Evolutionary conservation across 148 eudicot species (phyloP).

Genomic region (Gaultheria prostrata): DNA sequence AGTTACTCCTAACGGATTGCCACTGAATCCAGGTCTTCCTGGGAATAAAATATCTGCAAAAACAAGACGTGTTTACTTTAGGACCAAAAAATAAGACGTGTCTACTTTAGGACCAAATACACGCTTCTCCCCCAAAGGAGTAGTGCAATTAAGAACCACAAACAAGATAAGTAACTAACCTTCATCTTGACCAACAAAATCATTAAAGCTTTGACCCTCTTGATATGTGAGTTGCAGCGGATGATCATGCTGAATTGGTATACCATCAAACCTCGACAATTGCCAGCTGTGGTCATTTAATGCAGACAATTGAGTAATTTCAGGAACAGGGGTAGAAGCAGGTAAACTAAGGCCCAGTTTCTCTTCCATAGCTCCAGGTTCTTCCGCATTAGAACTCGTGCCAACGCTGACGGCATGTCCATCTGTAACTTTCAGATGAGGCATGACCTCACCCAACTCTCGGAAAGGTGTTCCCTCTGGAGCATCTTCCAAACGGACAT

Average conservation of each 20-base stretch:
- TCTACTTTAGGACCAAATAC: slow-evolving; percentile 4
- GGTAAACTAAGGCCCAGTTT: slow-evolving; percentile 25
- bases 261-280: slow-evolving; percentile 44
- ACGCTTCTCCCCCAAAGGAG: not conserved
- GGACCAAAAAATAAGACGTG: not conserved
- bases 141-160: not conserved
- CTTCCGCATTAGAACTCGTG: slow-evolving; percentile 34
- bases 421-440: slow-evolving; percentile 53
- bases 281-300: slow-evolving; percentile 47
- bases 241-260: slow-evolving; percentile 32
- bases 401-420: slow-evolving; percentile 33
- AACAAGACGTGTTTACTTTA: slow-evolving; percentile 3
- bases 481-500: slow-evolving; percentile 75
- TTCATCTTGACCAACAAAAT: slow-evolving; percentile 69
- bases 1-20: slow-evolving; percentile 38
- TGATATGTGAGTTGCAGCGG: slow-evolving; percentile 37
- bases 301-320: slow-evolving; percentile 34
- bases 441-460: slow-evolving; percentile 83
- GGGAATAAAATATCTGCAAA: slow-evolving; percentile 78
- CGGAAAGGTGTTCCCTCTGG: slow-evolving; percentile 63
- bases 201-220: slow-evolving; percentile 49
- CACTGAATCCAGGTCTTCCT: slow-evolving; percentile 73
- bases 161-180: slow-evolving; percentile 35
- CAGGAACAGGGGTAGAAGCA: slow-evolving; percentile 34
- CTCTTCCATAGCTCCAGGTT: slow-evolving; percentile 30